These are phyloP conservation scores for Buxus sempervirens DNA, from an alignment of 164 flowering plant species.

Conservation along the genomic window DNA sequence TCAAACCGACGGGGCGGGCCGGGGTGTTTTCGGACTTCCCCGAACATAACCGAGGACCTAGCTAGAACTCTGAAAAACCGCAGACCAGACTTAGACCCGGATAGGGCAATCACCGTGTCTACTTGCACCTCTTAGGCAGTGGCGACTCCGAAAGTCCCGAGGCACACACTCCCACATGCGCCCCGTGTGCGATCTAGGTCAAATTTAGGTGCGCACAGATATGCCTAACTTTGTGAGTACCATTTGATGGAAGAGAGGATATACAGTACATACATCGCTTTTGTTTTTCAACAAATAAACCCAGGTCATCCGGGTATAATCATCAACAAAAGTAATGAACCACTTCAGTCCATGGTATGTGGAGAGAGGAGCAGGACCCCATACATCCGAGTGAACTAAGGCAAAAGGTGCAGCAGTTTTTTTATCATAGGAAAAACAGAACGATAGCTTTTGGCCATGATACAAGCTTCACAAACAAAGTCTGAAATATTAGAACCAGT, in stretches of 20 bases:
- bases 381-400: constrained; percentile 9
- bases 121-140: too few species aligned
- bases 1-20: too few species aligned
- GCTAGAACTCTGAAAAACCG: too few species aligned
- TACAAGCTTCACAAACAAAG: constrained; percentile 8
- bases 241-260: constrained; percentile 1
- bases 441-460: constrained; percentile 8
- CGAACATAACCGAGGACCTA: too few species aligned
- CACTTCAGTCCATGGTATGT: constrained; percentile 6
- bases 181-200: too few species aligned
- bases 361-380: constrained; percentile 6
- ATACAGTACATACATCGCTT: constrained; percentile 1
- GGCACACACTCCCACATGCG: too few species aligned
- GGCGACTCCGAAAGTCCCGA: too few species aligned
- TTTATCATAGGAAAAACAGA: not conserved
- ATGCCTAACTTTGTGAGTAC: constrained; percentile 10
- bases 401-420: constrained; percentile 3
- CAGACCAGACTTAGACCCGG: too few species aligned
- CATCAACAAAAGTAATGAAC: constrained; percentile 10
- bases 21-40: too few species aligned
- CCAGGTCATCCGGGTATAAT: constrained; percentile 6
- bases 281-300: not conserved
- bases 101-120: too few species aligned
- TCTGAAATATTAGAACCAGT: constrained; percentile 1
- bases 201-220: too few species aligned